phyloP scores from a whole-genome alignment of 306 rosid genomes.

The Gillenia trifoliata region DNA sequence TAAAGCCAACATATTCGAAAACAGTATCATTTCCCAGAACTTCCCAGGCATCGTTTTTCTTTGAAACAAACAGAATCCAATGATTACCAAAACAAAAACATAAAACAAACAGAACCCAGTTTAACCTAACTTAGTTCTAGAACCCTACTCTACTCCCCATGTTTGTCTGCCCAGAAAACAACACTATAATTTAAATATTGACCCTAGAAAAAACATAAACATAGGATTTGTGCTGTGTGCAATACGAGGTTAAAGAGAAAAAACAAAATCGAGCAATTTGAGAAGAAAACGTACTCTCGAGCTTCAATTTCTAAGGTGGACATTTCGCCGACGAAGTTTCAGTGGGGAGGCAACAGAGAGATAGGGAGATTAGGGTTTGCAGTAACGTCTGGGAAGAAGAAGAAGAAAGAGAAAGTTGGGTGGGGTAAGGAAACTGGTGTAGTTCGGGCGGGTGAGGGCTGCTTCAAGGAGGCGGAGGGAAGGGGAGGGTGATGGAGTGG shows the following conservation, averaged over 20 bases:
- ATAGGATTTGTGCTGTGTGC: not conserved
- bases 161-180: not conserved
- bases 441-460: not conserved
- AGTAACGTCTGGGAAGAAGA: not conserved
- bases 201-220: not conserved
- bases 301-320: conserved; percentile 98
- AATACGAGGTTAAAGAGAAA: not conserved
- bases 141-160: not conserved
- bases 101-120: not conserved
- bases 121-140: not conserved
- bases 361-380: conserved; percentile 22
- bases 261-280: not conserved
- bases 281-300: conserved; percentile 61
- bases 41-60: not conserved
- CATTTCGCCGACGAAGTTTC: conserved; percentile 29
- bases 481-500: not conserved
- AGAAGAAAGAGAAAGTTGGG: not conserved
- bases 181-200: not conserved
- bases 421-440: not conserved
- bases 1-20: not conserved
- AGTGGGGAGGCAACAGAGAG: not conserved
- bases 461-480: not conserved
- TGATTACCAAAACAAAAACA: not conserved
- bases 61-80: not conserved
- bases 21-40: not conserved